These are phyloP conservation scores for Rhodotorula sp. DNA, from an alignment of 1,284 basidiomycete species.

Conservation along the genomic window DNA sequence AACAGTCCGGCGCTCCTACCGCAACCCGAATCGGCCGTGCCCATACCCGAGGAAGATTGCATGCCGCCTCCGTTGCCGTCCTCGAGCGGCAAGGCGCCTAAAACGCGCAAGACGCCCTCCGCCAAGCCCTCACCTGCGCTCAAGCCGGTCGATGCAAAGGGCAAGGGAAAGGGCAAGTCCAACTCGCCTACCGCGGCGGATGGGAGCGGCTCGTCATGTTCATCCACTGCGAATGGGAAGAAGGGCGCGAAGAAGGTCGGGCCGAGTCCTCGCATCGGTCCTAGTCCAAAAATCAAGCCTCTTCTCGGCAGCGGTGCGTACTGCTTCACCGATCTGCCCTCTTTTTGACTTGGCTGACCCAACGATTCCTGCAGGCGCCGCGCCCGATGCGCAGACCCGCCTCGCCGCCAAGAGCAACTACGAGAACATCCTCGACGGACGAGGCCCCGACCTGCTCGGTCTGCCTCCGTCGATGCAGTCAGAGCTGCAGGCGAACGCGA, in stretches of 20 bases:
- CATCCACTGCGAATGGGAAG: background rate
- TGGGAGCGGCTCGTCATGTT: background rate
- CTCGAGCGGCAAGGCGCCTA: constrained; percentile 7
- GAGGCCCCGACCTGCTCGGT: constrained; percentile 23
- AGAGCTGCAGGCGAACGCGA: constrained; percentile 2
- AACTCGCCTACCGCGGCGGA: background rate
- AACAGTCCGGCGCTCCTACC: constrained; percentile 20
- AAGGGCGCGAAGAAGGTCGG: constrained; percentile 20
- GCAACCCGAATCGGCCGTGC: background rate
- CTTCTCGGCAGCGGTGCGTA: constrained; percentile 11
- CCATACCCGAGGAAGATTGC: constrained; percentile 1
- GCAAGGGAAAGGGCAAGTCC: constrained; percentile 29
- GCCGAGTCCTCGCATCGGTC: constrained; percentile 17
- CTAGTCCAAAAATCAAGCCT: constrained; percentile 20
- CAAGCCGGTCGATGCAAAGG: constrained; percentile 21
- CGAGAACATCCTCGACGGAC: constrained; percentile 28
- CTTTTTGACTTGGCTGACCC: background rate
- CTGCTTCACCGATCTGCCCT: background rate
- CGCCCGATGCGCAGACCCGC: constrained; percentile 19
- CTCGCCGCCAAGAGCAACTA: constrained; percentile 26
- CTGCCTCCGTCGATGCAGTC: constrained; percentile 12
- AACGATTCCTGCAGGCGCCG: background rate
- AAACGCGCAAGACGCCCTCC: constrained; percentile 12
- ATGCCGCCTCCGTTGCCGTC: background rate
- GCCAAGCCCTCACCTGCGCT: constrained; percentile 21